Evolutionary conservation across 2,329 filamentous ascomycete genomes (phyloP).

Genomic region (Ophioceras dolichostomum): DNA sequence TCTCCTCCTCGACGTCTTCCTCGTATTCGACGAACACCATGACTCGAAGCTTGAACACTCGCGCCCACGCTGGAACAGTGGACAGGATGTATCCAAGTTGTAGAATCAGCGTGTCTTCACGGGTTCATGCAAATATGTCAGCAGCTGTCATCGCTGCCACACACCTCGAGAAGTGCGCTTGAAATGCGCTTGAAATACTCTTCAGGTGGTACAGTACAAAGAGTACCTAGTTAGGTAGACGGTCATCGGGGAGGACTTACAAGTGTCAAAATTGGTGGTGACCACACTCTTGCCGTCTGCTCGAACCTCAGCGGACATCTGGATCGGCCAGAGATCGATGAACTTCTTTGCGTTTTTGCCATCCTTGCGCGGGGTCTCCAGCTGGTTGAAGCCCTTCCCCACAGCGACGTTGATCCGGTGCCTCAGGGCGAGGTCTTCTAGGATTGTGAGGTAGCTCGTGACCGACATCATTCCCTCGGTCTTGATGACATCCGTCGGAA

Average conservation of each 20-base stretch:
- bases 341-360: constrained; percentile 56
- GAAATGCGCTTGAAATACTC: no score
- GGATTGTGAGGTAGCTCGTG: constrained; percentile 66
- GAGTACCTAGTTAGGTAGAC: no score
- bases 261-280: constrained; percentile 87
- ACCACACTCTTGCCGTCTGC: constrained; percentile 55
- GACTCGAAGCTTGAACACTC: constrained; percentile 59
- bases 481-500: constrained; percentile 60
- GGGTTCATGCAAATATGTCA: no score
- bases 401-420: constrained; percentile 77
- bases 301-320: constrained; percentile 78
- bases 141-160: no score
- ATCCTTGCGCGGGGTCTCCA: constrained; percentile 57
- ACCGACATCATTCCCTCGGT: constrained; percentile 57
- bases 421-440: constrained; percentile 69
- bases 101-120: constrained; percentile 64
- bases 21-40: constrained; percentile 87
- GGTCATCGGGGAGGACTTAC: constrained; percentile 29
- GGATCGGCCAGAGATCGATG: constrained; percentile 84
- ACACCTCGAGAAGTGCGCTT: no score
- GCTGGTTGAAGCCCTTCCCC: constrained; percentile 64
- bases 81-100: constrained; percentile 76
- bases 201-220: no score
- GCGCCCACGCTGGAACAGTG: constrained; percentile 72
- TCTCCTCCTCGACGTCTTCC: constrained; percentile 68